Evolutionary conservation across 2,329 filamentous ascomycete species (phyloP), one percentile per base, ranked within the genome.

Genomic region (Plectosphaerella sp.): DNA sequence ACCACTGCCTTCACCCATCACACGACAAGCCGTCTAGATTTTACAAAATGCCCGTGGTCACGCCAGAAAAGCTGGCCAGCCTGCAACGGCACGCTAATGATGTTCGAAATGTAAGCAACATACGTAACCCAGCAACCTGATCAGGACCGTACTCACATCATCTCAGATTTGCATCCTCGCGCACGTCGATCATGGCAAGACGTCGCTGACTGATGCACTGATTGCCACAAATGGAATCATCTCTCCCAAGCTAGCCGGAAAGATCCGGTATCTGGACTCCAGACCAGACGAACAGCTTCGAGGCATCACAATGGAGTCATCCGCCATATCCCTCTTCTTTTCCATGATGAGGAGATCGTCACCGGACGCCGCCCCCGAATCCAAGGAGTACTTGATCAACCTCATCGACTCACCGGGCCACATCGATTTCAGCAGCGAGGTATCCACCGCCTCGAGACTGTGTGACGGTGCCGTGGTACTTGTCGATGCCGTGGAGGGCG

Each of bases 291-390:
- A 99, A 70, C 94, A 99, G 72, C 82, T 89, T 15, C 87, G 94
- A 58, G 94, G 94, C 52, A 99, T 99, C 65, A 99, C 94, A n/a
- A 99, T 99, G 94, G 94, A 99, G 70, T 97, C 94, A 0, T 97
- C 93, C 6, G 94, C 94, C 56, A 99, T 99, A 58, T 97, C 94
- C 1, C 78, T 99, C 35, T 95, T 89, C 72, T 99, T 99, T 69
- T 95, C 92, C 36, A 90, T 97, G 80, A 75, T 96, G 50, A 82
- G 92, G 59, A 83, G 90, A 59, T 75, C 83, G 37, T 76, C 82
- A 2, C 86, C 87, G 2, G 86, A 91, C 15, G 83, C 83, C 6
- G 65, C 77, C 14, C 87, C 90, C 0, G 80, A 86, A 62, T 79
- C 88, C 18, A 91, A 91, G 65, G 93, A 99, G 69, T 97, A 96